Conservation (phyloP, 768 basidiomycete genomes). For the Xerocomellus amylosporus region DNA sequence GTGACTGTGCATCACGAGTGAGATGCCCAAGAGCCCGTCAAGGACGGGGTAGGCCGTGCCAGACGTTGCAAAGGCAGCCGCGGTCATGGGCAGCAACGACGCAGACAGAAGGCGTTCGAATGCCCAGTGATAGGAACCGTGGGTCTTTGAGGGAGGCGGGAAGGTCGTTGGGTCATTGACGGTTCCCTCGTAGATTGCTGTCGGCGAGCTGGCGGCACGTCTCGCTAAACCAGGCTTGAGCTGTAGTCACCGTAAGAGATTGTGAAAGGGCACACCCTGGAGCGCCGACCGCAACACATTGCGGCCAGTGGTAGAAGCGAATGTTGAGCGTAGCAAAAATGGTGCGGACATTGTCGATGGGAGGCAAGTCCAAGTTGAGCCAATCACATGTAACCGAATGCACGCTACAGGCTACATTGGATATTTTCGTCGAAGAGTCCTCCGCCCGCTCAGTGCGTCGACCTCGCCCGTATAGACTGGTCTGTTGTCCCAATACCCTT, state of each 20-base stretch:
- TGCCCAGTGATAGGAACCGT: slow-evolving; percentile 90
- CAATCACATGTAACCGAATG: slow-evolving; percentile 26
- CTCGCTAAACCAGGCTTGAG: slow-evolving; percentile 32
- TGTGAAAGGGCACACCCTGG: slow-evolving; percentile 35
- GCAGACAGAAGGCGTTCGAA: slow-evolving; percentile 94
- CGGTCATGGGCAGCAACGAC: slow-evolving; percentile 82
- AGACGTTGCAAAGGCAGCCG: slow-evolving; percentile 78
- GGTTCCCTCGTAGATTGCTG: slow-evolving; percentile 85
- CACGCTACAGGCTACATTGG: too few species aligned
- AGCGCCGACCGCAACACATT: slow-evolving; percentile 38
- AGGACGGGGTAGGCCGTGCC: slow-evolving; percentile 76
- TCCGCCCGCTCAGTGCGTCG: too few species aligned
- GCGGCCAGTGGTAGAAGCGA: slow-evolving; percentile 38
- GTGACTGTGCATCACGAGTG: slow-evolving; percentile 91
- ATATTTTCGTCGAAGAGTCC: too few species aligned
- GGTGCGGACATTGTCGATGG: slow-evolving; percentile 43
- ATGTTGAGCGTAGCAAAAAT: slow-evolving; percentile 47
- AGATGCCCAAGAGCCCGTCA: slow-evolving; percentile 85
- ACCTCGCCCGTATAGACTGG: too few species aligned
- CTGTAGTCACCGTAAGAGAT: background rate
- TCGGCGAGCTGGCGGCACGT: slow-evolving; percentile 35
- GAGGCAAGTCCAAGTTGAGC: background rate
- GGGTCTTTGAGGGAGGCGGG: slow-evolving; percentile 72
- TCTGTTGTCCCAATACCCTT: too few species aligned
- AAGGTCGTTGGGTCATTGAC: slow-evolving; percentile 95